phyloP scores from a whole-genome alignment of 2,329 filamentous ascomycete species.

The Septoria linicola region DNA sequence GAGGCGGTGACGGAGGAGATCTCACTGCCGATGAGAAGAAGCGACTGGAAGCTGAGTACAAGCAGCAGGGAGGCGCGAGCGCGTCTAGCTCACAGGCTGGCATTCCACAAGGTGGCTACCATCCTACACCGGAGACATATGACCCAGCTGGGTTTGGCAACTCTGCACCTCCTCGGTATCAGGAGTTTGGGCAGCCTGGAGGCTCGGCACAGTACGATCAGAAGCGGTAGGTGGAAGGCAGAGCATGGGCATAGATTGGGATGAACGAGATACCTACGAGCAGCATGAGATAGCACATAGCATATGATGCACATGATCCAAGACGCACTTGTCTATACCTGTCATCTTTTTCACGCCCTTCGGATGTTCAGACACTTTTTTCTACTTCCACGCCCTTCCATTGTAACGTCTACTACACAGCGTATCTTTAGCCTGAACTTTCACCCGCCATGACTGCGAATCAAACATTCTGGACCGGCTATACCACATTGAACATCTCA shows the following conservation, averaged over 20 bases:
- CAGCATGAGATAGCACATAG: slow-evolving; percentile 9
- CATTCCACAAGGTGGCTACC: slow-evolving; percentile 22
- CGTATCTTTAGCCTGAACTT: slow-evolving; percentile 2
- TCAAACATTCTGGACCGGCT: too few relatives aligned
- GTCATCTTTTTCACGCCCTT: too few relatives aligned
- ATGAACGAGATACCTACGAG: not conserved
- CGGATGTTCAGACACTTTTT: too few relatives aligned
- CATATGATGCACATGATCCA: slow-evolving; percentile 1
- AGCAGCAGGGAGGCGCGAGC: slow-evolving; percentile 37
- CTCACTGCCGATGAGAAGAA: slow-evolving; percentile 43
- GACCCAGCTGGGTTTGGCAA: slow-evolving; percentile 31
- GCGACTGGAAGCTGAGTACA: slow-evolving; percentile 20
- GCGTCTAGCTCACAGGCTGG: slow-evolving; percentile 8
- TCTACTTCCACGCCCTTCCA: too few relatives aligned
- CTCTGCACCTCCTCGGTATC: slow-evolving; percentile 31
- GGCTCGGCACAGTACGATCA: slow-evolving; percentile 11
- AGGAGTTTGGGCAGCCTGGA: slow-evolving; percentile 29
- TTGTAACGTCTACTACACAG: too few relatives aligned
- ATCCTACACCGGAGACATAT: slow-evolving; percentile 29
- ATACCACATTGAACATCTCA: too few relatives aligned
- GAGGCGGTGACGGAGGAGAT: slow-evolving; percentile 59
- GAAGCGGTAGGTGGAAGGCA: not conserved
- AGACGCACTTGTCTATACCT: not conserved
- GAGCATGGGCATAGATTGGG: not conserved
- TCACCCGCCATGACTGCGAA: too few relatives aligned